Conservation (phyloP, 768 basidiomycete species). For the Rhodotorula babjevae region DNA sequence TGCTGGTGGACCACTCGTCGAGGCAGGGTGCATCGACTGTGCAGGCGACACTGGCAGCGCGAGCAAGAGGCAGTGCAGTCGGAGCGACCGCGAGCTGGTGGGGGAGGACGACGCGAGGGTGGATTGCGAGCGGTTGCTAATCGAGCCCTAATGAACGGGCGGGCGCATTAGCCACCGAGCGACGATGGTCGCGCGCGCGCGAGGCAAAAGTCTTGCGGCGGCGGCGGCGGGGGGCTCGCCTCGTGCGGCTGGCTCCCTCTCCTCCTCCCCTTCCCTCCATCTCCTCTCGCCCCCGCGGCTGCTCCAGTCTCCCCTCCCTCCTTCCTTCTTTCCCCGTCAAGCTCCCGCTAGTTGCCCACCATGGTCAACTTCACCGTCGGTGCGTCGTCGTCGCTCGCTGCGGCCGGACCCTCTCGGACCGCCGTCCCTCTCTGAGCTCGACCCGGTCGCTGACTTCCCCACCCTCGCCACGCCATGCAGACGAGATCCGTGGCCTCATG, state of each 20-base stretch:
- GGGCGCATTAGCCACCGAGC: too few relatives aligned
- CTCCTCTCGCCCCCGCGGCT: constrained; percentile 7
- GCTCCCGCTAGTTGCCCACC: not conserved
- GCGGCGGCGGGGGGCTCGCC: too few relatives aligned
- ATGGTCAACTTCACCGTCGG: constrained; percentile 40
- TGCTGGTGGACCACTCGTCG: too few relatives aligned
- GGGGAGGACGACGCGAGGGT: too few relatives aligned
- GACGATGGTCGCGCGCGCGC: too few relatives aligned
- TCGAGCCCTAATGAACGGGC: too few relatives aligned
- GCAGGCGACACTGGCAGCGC: not conserved
- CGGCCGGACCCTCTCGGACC: not conserved
- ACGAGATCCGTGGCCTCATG: constrained; percentile 49
- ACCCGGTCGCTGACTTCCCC: not conserved
- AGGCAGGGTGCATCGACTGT: too few relatives aligned
- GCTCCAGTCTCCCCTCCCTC: not conserved
- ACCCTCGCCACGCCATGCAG: constrained; percentile 18
- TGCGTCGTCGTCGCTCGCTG: not conserved
- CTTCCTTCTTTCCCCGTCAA: not conserved
- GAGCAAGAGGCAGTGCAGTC: too few relatives aligned
- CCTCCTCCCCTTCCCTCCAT: not conserved
- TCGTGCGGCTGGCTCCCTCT: too few relatives aligned
- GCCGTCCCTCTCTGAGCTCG: not conserved
- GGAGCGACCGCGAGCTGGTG: too few relatives aligned
- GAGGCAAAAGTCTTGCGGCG: too few relatives aligned
- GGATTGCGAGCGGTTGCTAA: too few relatives aligned